Conservation (phyloP, 768 basidiomycete species). For the Kwoniella sp. region DNA sequence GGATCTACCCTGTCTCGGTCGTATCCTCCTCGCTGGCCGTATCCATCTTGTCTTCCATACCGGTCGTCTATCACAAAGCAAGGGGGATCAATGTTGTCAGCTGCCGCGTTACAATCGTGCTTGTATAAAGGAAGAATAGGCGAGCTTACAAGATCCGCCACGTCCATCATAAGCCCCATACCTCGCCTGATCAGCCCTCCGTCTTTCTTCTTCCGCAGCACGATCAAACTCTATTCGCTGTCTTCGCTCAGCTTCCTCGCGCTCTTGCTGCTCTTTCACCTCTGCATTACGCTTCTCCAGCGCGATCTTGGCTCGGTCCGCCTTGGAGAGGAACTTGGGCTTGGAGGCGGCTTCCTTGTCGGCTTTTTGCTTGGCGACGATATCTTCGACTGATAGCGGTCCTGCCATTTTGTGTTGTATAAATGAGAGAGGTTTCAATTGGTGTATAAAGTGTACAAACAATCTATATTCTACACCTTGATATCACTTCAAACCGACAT, state of each 20-base stretch:
- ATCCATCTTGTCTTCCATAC: slow-evolving; percentile 50
- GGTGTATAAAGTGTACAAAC: too few relatives aligned
- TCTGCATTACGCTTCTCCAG: slow-evolving; percentile 84
- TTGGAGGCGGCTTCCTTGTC: slow-evolving; percentile 90
- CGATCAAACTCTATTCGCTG: slow-evolving; percentile 75
- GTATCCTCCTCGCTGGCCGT: slow-evolving; percentile 52
- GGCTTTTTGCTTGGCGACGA: slow-evolving; percentile 81
- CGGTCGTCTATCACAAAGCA: slow-evolving; percentile 13
- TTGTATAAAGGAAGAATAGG: background rate
- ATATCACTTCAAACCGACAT: too few relatives aligned
- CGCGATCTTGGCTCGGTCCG: slow-evolving; percentile 84
- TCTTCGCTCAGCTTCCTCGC: slow-evolving; percentile 64
- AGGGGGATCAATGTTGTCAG: background rate
- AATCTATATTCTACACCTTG: too few relatives aligned
- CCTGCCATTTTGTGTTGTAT: slow-evolving; percentile 50
- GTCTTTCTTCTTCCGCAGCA: slow-evolving; percentile 67
- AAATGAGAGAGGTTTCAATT: too few relatives aligned
- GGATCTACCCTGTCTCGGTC: slow-evolving; percentile 8
- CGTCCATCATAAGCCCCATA: slow-evolving; percentile 56
- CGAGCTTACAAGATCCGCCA: slow-evolving; percentile 17
- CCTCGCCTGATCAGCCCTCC: slow-evolving; percentile 59
- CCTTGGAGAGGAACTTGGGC: slow-evolving; percentile 93
- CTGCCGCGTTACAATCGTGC: background rate
- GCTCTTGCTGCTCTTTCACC: slow-evolving; percentile 71
- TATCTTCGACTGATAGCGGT: slow-evolving; percentile 83